A percentile compares a stretch with the other conserved stretches of the same genome.
phyloP scores from a whole-genome alignment of 1,284 basidiomycete genomes.

The Trametes sp. region DNA sequence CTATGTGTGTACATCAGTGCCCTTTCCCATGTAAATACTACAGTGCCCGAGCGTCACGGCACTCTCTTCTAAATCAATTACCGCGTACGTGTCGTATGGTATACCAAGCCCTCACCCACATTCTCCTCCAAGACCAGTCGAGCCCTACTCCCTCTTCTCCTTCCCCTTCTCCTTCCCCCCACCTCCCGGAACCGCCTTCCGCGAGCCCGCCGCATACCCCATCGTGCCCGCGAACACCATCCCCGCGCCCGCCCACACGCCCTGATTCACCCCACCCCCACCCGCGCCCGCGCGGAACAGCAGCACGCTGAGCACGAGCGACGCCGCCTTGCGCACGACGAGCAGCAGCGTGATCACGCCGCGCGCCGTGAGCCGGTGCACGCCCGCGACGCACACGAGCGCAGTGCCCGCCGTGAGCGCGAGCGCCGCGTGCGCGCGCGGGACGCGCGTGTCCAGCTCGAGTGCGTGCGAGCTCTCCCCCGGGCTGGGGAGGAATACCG shows the following conservation, averaged over 20 bases:
- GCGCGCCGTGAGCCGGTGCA: constrained; percentile 83
- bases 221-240: constrained; percentile 79
- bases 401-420: constrained; percentile 86
- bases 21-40: constrained; percentile 6
- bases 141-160: neutral
- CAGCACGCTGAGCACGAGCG: constrained; percentile 79
- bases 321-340: constrained; percentile 89
- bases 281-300: constrained; percentile 45
- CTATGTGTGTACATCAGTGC: constrained; percentile 5
- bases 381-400: constrained; percentile 89
- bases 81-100: neutral
- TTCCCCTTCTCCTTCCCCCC: constrained; percentile 29
- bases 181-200: neutral
- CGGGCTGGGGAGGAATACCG: neutral
- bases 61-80: neutral
- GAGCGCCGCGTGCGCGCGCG: constrained; percentile 72
- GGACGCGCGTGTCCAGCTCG: constrained; percentile 48
- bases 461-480: neutral
- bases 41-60: neutral
- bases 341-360: constrained; percentile 87
- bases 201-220: constrained; percentile 58
- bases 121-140: neutral
- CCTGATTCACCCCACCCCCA: constrained; percentile 23
- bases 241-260: constrained; percentile 65
- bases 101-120: neutral